Percentiles rank a stretch among this genome's conserved stretches.
Conservation (phyloP, 2,329 filamentous ascomycete genomes). For the Fusarium bactridioides region DNA sequence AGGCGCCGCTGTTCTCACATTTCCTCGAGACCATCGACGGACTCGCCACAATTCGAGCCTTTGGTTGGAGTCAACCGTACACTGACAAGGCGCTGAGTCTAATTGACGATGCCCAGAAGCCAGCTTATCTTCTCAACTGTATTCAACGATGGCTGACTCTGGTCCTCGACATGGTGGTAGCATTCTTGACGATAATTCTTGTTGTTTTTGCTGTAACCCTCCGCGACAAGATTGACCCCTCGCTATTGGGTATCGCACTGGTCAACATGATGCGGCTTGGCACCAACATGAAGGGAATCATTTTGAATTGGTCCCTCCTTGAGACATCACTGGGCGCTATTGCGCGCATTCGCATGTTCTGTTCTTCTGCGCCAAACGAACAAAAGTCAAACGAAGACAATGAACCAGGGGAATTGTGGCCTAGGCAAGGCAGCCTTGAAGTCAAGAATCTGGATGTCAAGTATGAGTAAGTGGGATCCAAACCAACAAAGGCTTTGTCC, state of each 20-base stretch:
- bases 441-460: constrained; percentile 36
- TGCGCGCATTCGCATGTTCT: constrained; percentile 41
- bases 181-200: constrained; percentile 53
- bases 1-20: constrained; percentile 46
- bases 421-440: constrained; percentile 33
- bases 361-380: constrained; percentile 39
- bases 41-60: constrained; percentile 49
- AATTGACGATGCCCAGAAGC: constrained; percentile 58
- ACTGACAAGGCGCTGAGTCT: constrained; percentile 47
- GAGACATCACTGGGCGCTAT: constrained; percentile 45
- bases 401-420: constrained; percentile 34
- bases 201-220: constrained; percentile 50
- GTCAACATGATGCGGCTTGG: constrained; percentile 46
- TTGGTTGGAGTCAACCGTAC: constrained; percentile 49
- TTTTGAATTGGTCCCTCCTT: constrained; percentile 42
- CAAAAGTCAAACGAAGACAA: constrained; percentile 20
- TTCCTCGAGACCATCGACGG: constrained; percentile 46
- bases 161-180: constrained; percentile 60
- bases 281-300: constrained; percentile 39
- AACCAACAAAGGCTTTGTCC: neutral
- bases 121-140: constrained; percentile 60
- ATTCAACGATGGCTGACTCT: constrained; percentile 63
- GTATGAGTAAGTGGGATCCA: constrained; percentile 38
- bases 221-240: constrained; percentile 42
- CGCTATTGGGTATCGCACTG: constrained; percentile 49